These are phyloP conservation scores for Xylaria sp. DNA, from an alignment of 2,329 filamentous ascomycete genomes.

Conservation along the genomic window DNA sequence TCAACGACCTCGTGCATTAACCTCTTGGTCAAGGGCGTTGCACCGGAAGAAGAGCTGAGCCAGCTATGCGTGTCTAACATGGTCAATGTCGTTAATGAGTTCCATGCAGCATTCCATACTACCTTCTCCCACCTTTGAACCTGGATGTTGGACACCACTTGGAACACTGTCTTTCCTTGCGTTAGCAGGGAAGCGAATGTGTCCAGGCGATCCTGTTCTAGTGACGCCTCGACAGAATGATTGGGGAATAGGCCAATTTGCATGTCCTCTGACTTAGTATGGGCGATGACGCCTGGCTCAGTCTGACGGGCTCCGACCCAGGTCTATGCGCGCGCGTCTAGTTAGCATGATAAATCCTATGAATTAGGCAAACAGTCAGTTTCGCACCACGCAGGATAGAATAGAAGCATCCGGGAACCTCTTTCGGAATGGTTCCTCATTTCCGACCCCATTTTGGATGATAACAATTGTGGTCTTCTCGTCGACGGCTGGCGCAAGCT, in stretches of 20 bases:
- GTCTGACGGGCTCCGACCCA: constrained; percentile 60
- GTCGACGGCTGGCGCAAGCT: constrained; percentile 45
- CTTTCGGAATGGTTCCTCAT: constrained; percentile 59
- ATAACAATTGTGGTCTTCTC: constrained; percentile 59
- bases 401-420: constrained; percentile 58
- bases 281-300: constrained; percentile 54
- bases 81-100: constrained; percentile 63
- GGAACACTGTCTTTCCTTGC: constrained; percentile 50
- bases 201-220: constrained; percentile 47
- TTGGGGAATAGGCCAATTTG: constrained; percentile 60
- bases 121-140: constrained; percentile 65
- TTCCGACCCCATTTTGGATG: constrained; percentile 66
- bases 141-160: constrained; percentile 61
- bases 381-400: constrained; percentile 59
- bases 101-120: constrained; percentile 65
- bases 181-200: constrained; percentile 49
- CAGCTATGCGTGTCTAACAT: constrained; percentile 58
- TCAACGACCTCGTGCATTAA: constrained; percentile 59
- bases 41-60: constrained; percentile 50
- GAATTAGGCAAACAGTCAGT: neutral
- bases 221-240: constrained; percentile 26
- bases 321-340: constrained; percentile 40
- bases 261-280: constrained; percentile 59
- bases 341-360: neutral
- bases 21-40: constrained; percentile 56